Evolutionary conservation across 805 yeast species (phyloP), one percentile per base, ranked within the genome.

Genomic region (Candida tibetensis): DNA sequence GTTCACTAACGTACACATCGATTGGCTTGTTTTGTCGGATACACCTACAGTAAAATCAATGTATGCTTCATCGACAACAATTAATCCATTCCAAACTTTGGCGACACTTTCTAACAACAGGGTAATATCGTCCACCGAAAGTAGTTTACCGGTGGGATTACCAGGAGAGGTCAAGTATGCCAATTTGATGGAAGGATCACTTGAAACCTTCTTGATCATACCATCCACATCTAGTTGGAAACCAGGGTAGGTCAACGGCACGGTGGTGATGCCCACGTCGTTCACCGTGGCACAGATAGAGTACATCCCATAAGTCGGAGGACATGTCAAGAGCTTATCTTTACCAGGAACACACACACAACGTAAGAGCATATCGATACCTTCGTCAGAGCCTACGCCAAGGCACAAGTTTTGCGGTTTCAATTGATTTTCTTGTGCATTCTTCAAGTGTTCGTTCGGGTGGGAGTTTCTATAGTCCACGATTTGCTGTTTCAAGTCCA

Each of bases 261-360:
- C 90, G 42, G 76, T 71, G 12, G 79, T 87, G 28, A 85, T 70
- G 18, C 72, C 86, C 7, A 91, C 85, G 52, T 93, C 98, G 55
- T 93, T 93, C 42, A 93, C 84, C 19, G 79, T 77, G 1, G 97
- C 95, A 56, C 95, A 84, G 23, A 93, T 90, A 3, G 85, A 66
- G 70, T 93, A 93, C 99, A 93, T 93, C 5, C 98, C 97, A 56
- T 93, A 93, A 0, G 99, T 93, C 30, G 99, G 98, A 2, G 98
- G 96, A 59, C 95, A 82, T 1, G 79, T 78, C 49, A 93, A 64
- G 55, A 93, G 63, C 58, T 88, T 91, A 43, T 90, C 96, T 46
- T 69, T 72, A 2, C 85, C 85, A 2, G 99, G 99, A 4, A 62
- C 68, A 54, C 96, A 86, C 37, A 84, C 75, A 38, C 95, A 86